Conservation (phyloP, 352 stramenopile species). For the Globisporangium heterothallicum region DNA sequence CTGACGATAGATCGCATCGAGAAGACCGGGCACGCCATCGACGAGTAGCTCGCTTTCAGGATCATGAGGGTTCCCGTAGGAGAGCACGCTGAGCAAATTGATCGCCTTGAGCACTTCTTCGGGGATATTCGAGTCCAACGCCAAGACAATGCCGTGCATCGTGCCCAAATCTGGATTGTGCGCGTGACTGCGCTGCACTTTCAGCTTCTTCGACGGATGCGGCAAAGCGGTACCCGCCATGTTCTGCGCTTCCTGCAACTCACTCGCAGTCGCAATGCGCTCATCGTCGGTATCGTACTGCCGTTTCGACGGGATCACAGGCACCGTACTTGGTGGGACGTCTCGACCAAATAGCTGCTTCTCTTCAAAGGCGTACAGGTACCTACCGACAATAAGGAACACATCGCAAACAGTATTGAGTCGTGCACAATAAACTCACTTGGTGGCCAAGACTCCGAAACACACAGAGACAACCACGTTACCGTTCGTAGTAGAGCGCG, state of each 20-base stretch:
- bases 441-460: background rate
- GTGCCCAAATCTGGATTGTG: conserved; percentile 46
- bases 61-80: conserved; percentile 45
- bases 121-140: conserved; percentile 57
- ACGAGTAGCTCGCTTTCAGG: conserved; percentile 57
- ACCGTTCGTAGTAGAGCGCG: conserved; percentile 54
- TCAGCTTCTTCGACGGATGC: conserved; percentile 56
- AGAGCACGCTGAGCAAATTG: conserved; percentile 71
- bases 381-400: conserved; percentile 11
- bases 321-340: conserved; percentile 18
- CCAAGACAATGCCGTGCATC: conserved; percentile 64
- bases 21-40: conserved; percentile 58
- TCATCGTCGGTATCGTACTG: conserved; percentile 20
- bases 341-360: conserved; percentile 76
- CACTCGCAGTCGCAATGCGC: conserved; percentile 47
- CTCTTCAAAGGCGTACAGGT: conserved; percentile 60
- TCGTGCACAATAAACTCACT: background rate
- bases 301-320: conserved; percentile 13
- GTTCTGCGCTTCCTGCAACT: conserved; percentile 64
- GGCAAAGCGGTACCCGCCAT: conserved; percentile 59
- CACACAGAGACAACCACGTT: background rate
- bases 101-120: conserved; percentile 50
- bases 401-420: background rate
- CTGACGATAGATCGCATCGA: conserved; percentile 74
- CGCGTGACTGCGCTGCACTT: conserved; percentile 36